phyloP scores from a whole-genome alignment of 2,329 filamentous ascomycete genomes.

The Penicillium sp. region DNA sequence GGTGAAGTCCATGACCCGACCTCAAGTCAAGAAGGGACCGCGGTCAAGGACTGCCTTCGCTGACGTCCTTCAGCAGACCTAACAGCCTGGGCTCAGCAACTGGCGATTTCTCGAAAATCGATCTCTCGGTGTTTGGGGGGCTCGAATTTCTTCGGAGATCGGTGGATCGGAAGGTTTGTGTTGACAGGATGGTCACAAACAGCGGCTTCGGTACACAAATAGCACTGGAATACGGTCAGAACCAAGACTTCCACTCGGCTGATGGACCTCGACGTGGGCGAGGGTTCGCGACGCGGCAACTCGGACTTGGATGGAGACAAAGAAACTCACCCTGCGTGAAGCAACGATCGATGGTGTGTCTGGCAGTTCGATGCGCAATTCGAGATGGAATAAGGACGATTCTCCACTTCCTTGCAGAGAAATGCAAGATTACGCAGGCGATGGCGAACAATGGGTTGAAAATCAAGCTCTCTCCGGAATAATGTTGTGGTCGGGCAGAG shows the following conservation, averaged over 20 bases:
- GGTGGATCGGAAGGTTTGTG: neutral
- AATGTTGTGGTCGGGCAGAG: conserved; percentile 14
- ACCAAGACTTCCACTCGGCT: neutral
- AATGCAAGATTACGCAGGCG: conserved; percentile 17
- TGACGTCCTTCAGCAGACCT: conserved; percentile 19
- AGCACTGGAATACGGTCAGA: neutral
- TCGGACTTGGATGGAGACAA: neutral
- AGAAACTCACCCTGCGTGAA: conserved; percentile 11
- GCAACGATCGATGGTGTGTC: conserved; percentile 2
- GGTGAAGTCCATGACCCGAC: conserved; percentile 54
- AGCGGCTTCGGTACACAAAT: neutral
- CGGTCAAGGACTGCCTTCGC: conserved; percentile 32
- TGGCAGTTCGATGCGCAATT: conserved; percentile 3
- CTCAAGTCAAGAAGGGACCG: conserved; percentile 31
- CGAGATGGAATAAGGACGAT: conserved; percentile 5
- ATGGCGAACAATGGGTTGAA: neutral
- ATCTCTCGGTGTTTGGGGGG: conserved; percentile 5
- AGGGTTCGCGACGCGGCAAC: neutral
- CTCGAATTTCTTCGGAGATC: neutral
- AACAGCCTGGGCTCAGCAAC: conserved; percentile 6
- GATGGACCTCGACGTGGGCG: neutral
- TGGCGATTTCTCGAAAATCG: neutral
- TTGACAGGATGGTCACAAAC: neutral
- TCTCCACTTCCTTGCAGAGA: conserved; percentile 17
- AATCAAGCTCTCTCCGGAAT: conserved; percentile 1